Base-by-base conservation (phyloP, 805 yeast species). In the Debaryomyces prosopidis region DNA sequence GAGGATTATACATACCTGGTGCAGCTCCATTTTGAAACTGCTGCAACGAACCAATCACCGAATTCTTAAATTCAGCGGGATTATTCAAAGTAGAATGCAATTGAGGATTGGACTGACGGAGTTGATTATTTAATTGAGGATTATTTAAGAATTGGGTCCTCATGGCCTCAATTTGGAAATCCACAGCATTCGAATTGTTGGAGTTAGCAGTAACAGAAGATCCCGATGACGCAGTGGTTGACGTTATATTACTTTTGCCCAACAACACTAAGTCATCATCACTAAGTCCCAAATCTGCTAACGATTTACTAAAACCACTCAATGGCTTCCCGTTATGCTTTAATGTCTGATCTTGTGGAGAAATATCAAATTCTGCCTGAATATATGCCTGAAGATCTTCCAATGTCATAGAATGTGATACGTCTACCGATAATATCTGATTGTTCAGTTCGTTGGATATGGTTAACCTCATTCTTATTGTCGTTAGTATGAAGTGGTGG, bases 301-400 rank as follows among this genome's bases (percentile, higher is more conserved):
- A 64, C 1, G 80, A 65, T 38, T 59, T 61, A 3, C 59, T 40
- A 4, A 37, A 34, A 14, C 46, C 54, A 2, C 52, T 45, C 30
- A 87, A 53, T 4, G 64, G 55, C 19, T 66, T 66, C 47, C 77
- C 76, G 49, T 83, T 75, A 53, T 69, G 70, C 17, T 69, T 59
- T 39, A 89, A 54, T n/a, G 69, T 62, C 57, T 85, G 87, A 12
- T 65, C 54, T 0, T 59, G 54, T 3, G 76, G 65, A 9, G 70
- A 66, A 41, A 85, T 75, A 11, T 71, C 75, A 7, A 89, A 76
- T 57, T 89, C 96, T 1, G 85, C 81, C 48, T 84, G 85, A 8
- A 90, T 58, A 51, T 85, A 81, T 0, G 92, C 95, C 47, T 79
- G 75, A 52, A 91, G 76, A 60, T 90, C 96, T 11, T 62, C 71